Base-by-base conservation (phyloP, 768 basidiomycete species). In the Trametes punicea region DNA sequence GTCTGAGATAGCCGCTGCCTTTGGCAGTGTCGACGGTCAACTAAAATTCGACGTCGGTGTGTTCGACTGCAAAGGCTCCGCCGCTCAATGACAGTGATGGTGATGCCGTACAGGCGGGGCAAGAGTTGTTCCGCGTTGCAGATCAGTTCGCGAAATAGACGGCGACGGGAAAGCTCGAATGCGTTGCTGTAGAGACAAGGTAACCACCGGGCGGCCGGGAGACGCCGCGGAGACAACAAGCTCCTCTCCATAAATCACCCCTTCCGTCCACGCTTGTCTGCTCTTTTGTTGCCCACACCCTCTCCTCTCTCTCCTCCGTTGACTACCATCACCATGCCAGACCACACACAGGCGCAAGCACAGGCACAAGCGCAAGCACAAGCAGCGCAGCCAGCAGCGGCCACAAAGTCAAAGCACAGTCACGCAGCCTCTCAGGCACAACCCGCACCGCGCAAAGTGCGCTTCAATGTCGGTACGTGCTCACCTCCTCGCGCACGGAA, bases 381-480 rank as follows among this genome's bases (percentile, higher is more conserved):
- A 23, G 50, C 60, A 41, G 41, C 52, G 20, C 59, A 51, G 59
- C 58, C 65, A 16, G 56, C 60, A 0, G 55, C 68, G 29, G 57
- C 62, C 16, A 42, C 68, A 26, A 68, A 69, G 54, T 67, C 77
- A n/a, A 80, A 80, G 69, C 77, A 80, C 20, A 56, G 69, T n/a
- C 75, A 79, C 61, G 72, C 74, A 1, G 62, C 76, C 20, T 74
- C 79, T 3, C 78, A 78, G 57, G 73, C 75, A 16, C 71, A 73
- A 27, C 64, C 80, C 39, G 81, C 87, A 13, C 88, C 90, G 20
- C 80, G 90, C 65, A 92, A 91, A 77, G 90, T 92, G 46, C 83
- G 90, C 59, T 92, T 92, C 77, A 92, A 92, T 74, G 90, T 92
- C 64, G 90, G 90, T 83, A 49, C 41, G 71, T 68, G 16, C 40